These are phyloP conservation scores for Cynanchum wilfordii DNA, from an alignment of 257 asterid species.

Conservation along the genomic window DNA sequence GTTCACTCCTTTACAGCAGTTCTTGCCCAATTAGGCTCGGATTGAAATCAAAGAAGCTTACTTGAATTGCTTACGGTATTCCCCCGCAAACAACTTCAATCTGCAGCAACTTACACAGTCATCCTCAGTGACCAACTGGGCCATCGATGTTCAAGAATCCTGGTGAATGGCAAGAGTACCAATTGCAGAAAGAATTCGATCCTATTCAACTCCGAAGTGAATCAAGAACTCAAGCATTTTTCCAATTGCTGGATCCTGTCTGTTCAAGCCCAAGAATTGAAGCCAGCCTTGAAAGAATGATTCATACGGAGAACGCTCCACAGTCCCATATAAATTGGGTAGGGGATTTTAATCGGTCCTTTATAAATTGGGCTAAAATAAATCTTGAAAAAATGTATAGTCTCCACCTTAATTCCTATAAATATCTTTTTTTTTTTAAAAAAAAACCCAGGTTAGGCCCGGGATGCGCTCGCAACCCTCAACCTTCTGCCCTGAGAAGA, in stretches of 20 bases:
- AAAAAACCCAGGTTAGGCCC: too few relatives aligned
- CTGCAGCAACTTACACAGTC: not conserved
- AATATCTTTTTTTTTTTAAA: too few relatives aligned
- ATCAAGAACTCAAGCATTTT: not conserved
- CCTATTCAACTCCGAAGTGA: not conserved
- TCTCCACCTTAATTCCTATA: too few relatives aligned
- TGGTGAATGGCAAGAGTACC: not conserved
- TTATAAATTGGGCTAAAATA: not conserved
- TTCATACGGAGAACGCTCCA: too few relatives aligned
- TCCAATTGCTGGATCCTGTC: too few relatives aligned
- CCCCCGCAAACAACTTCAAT: not conserved
- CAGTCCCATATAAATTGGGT: too few relatives aligned
- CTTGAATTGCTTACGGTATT: not conserved
- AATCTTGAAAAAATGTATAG: not conserved
- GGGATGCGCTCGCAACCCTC: too few relatives aligned
- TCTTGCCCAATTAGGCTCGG: not conserved
- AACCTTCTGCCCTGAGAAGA: too few relatives aligned
- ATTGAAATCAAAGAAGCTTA: not conserved
- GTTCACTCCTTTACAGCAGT: not conserved
- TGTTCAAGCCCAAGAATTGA: too few relatives aligned
- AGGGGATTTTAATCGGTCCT: not conserved
- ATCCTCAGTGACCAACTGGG: not conserved
- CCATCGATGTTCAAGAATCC: not conserved
- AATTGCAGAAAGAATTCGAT: not conserved
- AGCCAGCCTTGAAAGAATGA: too few relatives aligned